These are phyloP conservation scores for Fusarium incarnatum DNA, from an alignment of 2,329 filamentous ascomycete species.

Conservation along the genomic window DNA sequence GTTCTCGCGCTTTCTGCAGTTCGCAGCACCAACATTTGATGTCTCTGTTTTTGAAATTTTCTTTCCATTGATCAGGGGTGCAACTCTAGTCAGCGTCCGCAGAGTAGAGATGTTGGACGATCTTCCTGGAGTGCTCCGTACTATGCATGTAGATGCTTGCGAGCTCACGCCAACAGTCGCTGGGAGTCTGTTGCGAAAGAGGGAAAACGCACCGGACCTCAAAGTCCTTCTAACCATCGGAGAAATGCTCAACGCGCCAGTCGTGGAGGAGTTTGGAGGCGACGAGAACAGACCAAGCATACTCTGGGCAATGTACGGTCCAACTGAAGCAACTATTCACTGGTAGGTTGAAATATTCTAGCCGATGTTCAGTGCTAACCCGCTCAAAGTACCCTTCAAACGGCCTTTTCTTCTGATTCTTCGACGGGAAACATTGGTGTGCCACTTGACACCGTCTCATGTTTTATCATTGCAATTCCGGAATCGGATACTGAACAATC, in stretches of 20 bases:
- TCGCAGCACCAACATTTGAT: constrained; percentile 92
- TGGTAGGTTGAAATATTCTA: constrained; percentile 59
- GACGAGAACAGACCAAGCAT: constrained; percentile 66
- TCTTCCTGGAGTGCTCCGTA: constrained; percentile 73
- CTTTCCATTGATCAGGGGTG: constrained; percentile 81
- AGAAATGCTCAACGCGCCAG: constrained; percentile 85
- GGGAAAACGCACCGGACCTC: constrained; percentile 74
- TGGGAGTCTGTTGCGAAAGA: constrained; percentile 77
- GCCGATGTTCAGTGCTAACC: constrained; percentile 4
- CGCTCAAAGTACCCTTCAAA: constrained; percentile 72
- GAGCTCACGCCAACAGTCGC: constrained; percentile 92
- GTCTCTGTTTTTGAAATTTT: constrained; percentile 96
- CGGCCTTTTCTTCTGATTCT: constrained; percentile 66
- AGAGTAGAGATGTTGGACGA: constrained; percentile 79
- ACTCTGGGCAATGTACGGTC: constrained; percentile 93
- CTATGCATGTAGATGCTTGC: constrained; percentile 80
- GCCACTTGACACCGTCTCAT: constrained; percentile 84
- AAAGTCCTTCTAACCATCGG: constrained; percentile 86
- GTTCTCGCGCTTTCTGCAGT: constrained; percentile 87
- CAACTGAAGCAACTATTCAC: constrained; percentile 91
- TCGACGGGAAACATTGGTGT: constrained; percentile 78
- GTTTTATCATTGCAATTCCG: constrained; percentile 72
- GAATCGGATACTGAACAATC: constrained; percentile 28
- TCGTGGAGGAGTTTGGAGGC: constrained; percentile 84
- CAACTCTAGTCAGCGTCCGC: constrained; percentile 78